Conservation (phyloP, 2,329 filamentous ascomycete species). For the Ophiostoma sp. region DNA sequence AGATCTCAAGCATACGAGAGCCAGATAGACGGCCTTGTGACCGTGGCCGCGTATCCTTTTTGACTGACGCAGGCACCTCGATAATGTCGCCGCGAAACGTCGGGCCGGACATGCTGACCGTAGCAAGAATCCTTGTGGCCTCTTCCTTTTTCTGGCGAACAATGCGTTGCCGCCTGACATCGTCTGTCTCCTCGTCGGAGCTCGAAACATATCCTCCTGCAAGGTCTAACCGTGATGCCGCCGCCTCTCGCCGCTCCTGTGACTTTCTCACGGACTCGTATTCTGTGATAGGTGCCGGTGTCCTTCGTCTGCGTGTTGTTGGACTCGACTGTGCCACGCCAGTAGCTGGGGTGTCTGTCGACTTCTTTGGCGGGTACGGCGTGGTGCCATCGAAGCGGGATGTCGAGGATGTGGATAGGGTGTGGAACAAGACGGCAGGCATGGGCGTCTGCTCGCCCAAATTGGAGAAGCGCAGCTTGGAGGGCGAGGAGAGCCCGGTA, state of each 20-base stretch:
- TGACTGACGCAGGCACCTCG: conserved; percentile 39
- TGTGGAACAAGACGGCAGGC: conserved; percentile 17
- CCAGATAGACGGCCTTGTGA: not conserved
- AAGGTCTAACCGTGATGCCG: conserved; percentile 31
- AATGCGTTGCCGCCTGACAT: conserved; percentile 42
- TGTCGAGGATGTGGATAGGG: conserved; percentile 23
- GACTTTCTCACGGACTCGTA: conserved; percentile 51
- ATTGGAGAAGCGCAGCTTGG: conserved; percentile 45
- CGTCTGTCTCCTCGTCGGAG: conserved; percentile 36
- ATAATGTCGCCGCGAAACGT: conserved; percentile 40
- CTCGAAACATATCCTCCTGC: conserved; percentile 26
- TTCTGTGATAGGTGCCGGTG: conserved; percentile 40
- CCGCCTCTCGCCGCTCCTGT: conserved; percentile 42
- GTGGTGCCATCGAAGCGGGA: conserved; percentile 12
- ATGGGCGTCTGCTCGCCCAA: conserved; percentile 19
- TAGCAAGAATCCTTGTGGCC: conserved; percentile 44
- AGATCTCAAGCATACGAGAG: not conserved
- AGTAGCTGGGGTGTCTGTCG: not conserved
- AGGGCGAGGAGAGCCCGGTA: conserved; percentile 47
- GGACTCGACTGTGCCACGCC: conserved; percentile 20
- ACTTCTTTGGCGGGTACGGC: conserved; percentile 2
- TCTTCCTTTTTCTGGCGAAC: conserved; percentile 43
- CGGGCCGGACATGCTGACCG: conserved; percentile 41
- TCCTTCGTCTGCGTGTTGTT: not conserved
- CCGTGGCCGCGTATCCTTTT: conserved; percentile 31